Conservation (phyloP, 2,329 filamentous ascomycete genomes). For the Myriangium duriaei region DNA sequence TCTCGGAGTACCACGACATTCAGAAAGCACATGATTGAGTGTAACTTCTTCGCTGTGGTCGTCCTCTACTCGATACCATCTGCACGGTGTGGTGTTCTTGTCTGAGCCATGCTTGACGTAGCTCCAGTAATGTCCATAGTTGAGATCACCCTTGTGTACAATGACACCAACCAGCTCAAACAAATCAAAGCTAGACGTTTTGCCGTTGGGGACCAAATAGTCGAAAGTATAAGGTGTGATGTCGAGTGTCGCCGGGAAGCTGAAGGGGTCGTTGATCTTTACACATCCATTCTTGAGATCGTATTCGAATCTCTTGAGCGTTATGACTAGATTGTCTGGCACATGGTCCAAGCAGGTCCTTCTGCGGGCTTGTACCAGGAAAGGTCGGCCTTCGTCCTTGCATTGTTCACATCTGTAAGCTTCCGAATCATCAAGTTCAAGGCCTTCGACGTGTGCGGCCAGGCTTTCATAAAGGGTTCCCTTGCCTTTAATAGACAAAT, state of each 20-base stretch:
- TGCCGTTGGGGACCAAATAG: conserved; percentile 53
- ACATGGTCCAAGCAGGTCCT: conserved; percentile 85
- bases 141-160: conserved; percentile 83
- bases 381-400: conserved; percentile 37
- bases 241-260: conserved; percentile 72
- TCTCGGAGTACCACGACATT: conserved; percentile 65
- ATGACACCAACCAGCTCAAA: conserved; percentile 94
- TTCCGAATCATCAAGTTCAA: conserved; percentile 95
- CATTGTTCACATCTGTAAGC: conserved; percentile 96
- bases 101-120: conserved; percentile 44
- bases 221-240: conserved; percentile 87
- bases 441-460: conserved; percentile 88
- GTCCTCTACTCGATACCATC: conserved; percentile 93
- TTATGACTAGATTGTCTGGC: conserved; percentile 89
- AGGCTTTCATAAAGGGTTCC: conserved; percentile 71
- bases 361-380: background rate
- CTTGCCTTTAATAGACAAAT: conserved; percentile 94
- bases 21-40: conserved; percentile 54
- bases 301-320: conserved; percentile 80
- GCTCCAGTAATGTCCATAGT: conserved; percentile 95
- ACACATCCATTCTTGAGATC: conserved; percentile 62
- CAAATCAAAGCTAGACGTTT: conserved; percentile 51
- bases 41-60: conserved; percentile 69
- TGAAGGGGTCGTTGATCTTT: conserved; percentile 93
- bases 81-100: conserved; percentile 11